A percentile compares a stretch with the other conserved stretches of the same genome.
phyloP scores from a whole-genome alignment of 306 rosid species.

The Quillaja saponaria region DNA sequence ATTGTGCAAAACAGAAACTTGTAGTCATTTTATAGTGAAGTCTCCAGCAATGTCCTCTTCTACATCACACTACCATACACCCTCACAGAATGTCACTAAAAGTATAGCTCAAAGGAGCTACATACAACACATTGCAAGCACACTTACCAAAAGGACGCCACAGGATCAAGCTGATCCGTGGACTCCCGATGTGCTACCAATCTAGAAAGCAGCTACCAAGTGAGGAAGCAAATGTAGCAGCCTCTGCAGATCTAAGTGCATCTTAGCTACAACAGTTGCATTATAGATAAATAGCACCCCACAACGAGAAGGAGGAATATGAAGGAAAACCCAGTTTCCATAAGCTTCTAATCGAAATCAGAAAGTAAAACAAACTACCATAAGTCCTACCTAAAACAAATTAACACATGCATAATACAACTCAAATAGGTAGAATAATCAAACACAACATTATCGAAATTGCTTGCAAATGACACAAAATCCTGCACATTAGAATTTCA shows the following conservation, averaged over 20 bases:
- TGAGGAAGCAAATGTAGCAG: conserved; percentile 10
- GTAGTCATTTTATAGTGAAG: not conserved
- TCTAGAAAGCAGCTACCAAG: too few species aligned
- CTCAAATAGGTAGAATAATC: not conserved
- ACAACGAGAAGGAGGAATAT: not conserved
- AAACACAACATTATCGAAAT: not conserved
- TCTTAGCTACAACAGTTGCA: not conserved
- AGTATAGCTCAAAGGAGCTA: not conserved
- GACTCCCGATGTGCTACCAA: too few species aligned
- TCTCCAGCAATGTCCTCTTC: not conserved
- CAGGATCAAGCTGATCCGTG: conserved; percentile 3
- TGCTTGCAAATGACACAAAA: conserved; percentile 6
- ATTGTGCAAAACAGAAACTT: conserved; percentile 18
- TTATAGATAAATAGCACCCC: not conserved
- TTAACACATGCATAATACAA: not conserved
- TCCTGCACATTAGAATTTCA: too few species aligned
- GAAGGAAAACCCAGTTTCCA: not conserved
- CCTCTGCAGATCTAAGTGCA: not conserved
- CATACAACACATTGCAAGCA: conserved; percentile 13
- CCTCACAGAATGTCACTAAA: not conserved
- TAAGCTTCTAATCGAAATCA: conserved; percentile 27
- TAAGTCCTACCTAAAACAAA: conserved; percentile 8
- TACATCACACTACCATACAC: too few species aligned
- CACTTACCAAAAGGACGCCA: conserved; percentile 24
- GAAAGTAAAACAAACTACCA: conserved; percentile 12